Percentiles rank a stretch among this genome's conserved stretches.
These are phyloP conservation scores for Physcomitrium patens DNA, from an alignment of 225 moss, liverwort and hornwort species.

Conservation along the genomic window DNA sequence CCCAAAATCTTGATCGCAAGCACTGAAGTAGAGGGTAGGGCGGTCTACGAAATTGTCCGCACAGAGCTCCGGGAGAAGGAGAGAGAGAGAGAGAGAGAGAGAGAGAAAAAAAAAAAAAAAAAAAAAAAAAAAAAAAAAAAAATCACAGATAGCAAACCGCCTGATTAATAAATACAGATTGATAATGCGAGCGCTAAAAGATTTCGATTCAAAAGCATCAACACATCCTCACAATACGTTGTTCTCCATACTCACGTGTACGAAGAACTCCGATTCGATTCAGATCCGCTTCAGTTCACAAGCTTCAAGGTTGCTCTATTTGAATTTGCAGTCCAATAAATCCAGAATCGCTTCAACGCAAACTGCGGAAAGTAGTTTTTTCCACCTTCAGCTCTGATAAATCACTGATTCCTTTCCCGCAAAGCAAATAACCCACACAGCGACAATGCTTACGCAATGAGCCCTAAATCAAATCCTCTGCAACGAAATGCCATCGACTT, in stretches of 20 bases:
- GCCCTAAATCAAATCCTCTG: too few relatives aligned
- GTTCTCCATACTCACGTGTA: constrained; percentile 26
- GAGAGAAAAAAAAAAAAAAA: not conserved
- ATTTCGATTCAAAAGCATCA: not conserved
- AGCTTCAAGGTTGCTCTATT: constrained; percentile 14
- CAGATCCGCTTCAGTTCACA: not conserved
- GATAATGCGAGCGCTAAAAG: constrained; percentile 12
- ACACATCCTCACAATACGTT: constrained; percentile 21
- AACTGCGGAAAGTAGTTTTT: too few relatives aligned
- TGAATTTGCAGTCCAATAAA: not conserved
- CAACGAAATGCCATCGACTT: not conserved
- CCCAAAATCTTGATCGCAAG: not conserved
- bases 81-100: too few relatives aligned
- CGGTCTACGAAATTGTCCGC: not conserved
- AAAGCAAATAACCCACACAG: too few relatives aligned
- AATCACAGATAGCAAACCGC: not conserved
- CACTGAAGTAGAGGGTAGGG: not conserved
- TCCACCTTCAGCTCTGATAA: too few relatives aligned
- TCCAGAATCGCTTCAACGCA: constrained; percentile 14
- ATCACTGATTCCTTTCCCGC: too few relatives aligned
- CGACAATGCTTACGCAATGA: too few relatives aligned
- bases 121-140: not conserved
- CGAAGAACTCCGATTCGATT: constrained; percentile 17
- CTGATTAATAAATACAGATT: not conserved
- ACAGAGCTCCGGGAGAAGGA: not conserved